These are phyloP conservation scores for Phytopythium aichiense DNA, from an alignment of 352 stramenopile species.

Conservation along the genomic window DNA sequence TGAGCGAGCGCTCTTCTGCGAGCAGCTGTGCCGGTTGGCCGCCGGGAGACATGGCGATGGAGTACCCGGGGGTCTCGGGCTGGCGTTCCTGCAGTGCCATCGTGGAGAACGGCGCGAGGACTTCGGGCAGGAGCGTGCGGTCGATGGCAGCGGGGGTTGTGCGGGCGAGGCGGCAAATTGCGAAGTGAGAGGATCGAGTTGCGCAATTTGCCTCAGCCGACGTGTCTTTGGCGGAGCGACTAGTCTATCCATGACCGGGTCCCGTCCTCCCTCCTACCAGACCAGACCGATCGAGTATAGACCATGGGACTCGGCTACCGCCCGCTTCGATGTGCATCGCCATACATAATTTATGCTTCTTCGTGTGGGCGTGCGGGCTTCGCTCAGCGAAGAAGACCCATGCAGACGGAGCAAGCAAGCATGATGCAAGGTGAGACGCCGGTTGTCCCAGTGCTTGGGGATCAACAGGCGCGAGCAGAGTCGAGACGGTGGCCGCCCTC, in stretches of 20 bases:
- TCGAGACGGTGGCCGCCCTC: not conserved
- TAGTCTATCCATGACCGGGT: no score
- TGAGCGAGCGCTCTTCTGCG: slow-evolving; percentile 6
- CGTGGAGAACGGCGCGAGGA: not conserved
- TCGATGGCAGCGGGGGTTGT: not conserved
- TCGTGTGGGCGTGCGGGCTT: not conserved
- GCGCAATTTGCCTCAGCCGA: not conserved
- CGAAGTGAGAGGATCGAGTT: not conserved
- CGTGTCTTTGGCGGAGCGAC: not conserved
- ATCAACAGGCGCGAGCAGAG: not conserved
- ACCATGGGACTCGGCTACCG: no score
- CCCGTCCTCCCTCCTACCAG: no score
- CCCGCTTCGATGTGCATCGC: no score
- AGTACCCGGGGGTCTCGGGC: slow-evolving; percentile 2
- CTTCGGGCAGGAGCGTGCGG: not conserved
- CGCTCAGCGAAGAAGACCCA: no score
- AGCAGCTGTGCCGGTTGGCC: not conserved
- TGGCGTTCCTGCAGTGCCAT: not conserved
- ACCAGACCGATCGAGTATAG: no score
- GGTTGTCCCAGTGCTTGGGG: not conserved
- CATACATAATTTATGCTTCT: not conserved
- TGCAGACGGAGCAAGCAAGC: not conserved
- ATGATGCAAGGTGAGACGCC: not conserved
- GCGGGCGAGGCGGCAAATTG: not conserved
- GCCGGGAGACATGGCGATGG: not conserved